Conservation (phyloP, 192 early-diverging fungal genomes). For the Coemansia sp. region DNA sequence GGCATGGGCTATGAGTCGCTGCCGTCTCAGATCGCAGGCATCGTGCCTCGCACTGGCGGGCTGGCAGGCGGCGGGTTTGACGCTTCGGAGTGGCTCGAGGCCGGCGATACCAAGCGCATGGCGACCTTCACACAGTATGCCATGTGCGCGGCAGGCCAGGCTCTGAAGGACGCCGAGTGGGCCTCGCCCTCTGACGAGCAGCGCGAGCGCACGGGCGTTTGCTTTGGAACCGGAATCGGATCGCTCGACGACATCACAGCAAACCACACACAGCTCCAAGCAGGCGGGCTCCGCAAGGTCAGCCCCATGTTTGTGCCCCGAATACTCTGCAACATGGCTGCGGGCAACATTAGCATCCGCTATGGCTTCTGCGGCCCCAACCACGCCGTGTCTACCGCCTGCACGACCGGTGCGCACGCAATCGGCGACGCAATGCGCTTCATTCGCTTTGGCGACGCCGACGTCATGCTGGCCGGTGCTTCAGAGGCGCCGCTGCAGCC, state of each 20-base stretch:
- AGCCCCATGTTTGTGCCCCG: conserved; percentile 89
- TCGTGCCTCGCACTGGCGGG: conserved; percentile 58
- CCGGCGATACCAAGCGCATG: conserved; percentile 74
- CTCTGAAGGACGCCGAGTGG: conserved; percentile 82
- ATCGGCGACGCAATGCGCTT: conserved; percentile 94
- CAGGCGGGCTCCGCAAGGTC: conserved; percentile 67
- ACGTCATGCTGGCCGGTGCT: conserved; percentile 94
- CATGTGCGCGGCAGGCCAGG: conserved; percentile 76
- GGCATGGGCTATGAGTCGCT: conserved; percentile 60
- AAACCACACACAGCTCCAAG: conserved; percentile 53
- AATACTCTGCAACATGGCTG: conserved; percentile 92
- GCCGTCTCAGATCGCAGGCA: conserved; percentile 73
- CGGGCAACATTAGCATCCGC: conserved; percentile 88
- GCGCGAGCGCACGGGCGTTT: conserved; percentile 76
- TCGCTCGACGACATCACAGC: conserved; percentile 78
- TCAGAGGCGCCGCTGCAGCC: conserved; percentile 83
- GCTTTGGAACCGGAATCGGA: conserved; percentile 92
- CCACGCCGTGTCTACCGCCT: conserved; percentile 90
- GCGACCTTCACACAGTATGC: conserved; percentile 87
- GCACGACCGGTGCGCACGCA: conserved; percentile 93
- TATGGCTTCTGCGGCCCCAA: conserved; percentile 86
- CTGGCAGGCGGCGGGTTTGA: conserved; percentile 63
- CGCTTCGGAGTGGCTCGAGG: conserved; percentile 68
- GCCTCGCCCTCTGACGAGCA: conserved; percentile 54
- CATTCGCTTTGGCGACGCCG: conserved; percentile 88